Base-by-base conservation (phyloP, 164 flowering plant genomes). In the Akebia trifoliata region DNA sequence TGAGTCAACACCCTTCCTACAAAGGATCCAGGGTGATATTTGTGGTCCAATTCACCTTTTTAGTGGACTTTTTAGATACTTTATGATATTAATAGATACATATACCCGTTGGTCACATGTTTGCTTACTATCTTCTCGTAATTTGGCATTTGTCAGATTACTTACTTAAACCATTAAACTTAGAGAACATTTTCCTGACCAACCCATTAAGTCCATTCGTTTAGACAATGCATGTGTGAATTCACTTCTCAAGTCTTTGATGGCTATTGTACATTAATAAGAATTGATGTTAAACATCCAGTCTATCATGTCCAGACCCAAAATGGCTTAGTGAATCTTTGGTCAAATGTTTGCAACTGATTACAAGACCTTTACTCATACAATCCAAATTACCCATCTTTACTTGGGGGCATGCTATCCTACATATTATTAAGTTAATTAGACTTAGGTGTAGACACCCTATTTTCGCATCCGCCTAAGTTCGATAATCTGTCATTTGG, bases 111-210 rank as follows among this genome's bases (percentile, higher is more conserved):
- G 44, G 44, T 54, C 57, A 18, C 43, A 54, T 22, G 43, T 54
- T 22, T 54, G 30, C 2, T 17, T 54, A 1, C 12, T 54, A 1
- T 54, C 57, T 2, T 36, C 57, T 9, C n/a, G 57, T 11, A 38
- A 55, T 55, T 17, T 55, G 12, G 45, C 46, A 5, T 55, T 55
- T 25, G 45, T 31, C 9, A 1, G 58, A 14, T 10, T 55, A 4
- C 32, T 38, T 15, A 32, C 58, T 12, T 44, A 53, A 3, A 24
- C 22, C 2, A 53, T 53, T 35, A 35, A 2, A 21, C 36, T 53
- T 12, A 0, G 18, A 25, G 63, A 49, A 12, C 60, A 15, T 7
- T 64, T 43, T 61, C 45, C 45, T 49, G 52, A 65, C 67, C 14
- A 43, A 2, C 12, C 36, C 1, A 39, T 38, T 5, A 38, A 55